Conservation (phyloP, 2,329 filamentous ascomycete genomes). For the Westerdykella aurantiaca region DNA sequence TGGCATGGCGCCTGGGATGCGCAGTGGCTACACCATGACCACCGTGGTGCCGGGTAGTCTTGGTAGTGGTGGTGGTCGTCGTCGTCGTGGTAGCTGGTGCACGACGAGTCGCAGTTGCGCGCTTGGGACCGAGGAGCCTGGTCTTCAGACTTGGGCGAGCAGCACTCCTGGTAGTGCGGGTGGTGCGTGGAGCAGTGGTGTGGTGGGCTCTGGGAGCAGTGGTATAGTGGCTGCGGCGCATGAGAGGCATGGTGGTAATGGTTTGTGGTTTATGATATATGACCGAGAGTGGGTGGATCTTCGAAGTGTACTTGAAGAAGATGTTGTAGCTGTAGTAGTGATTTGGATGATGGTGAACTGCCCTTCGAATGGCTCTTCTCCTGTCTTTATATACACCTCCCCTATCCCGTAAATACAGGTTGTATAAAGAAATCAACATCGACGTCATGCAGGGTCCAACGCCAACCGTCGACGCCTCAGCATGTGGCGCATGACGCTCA, state of each 20-base stretch:
- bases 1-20: conserved; percentile 62
- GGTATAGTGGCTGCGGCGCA: conserved; percentile 17
- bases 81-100: conserved; percentile 33
- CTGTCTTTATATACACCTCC: conserved; percentile 3
- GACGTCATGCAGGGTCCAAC: conserved; percentile 9
- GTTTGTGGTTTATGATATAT: conserved; percentile 2
- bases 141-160: conserved; percentile 50
- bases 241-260: conserved; percentile 26
- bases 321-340: background rate
- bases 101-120: conserved; percentile 34
- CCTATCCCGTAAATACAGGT: conserved; percentile 6
- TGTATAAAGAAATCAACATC: conserved; percentile 2
- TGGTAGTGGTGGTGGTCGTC: conserved; percentile 35
- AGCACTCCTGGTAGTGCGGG: conserved; percentile 31
- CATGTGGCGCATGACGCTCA: conserved; percentile 5
- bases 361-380: background rate
- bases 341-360: no score
- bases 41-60: conserved; percentile 36
- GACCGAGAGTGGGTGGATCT: conserved; percentile 3
- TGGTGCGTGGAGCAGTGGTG: conserved; percentile 25
- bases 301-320: background rate
- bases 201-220: conserved; percentile 18
- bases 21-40: conserved; percentile 33
- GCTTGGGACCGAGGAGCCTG: conserved; percentile 44
- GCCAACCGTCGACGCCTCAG: background rate